Percentiles rank a stretch among this genome's conserved stretches.
phyloP scores from a whole-genome alignment of 805 yeast genomes.

The Nakazawaea anatomiae region DNA sequence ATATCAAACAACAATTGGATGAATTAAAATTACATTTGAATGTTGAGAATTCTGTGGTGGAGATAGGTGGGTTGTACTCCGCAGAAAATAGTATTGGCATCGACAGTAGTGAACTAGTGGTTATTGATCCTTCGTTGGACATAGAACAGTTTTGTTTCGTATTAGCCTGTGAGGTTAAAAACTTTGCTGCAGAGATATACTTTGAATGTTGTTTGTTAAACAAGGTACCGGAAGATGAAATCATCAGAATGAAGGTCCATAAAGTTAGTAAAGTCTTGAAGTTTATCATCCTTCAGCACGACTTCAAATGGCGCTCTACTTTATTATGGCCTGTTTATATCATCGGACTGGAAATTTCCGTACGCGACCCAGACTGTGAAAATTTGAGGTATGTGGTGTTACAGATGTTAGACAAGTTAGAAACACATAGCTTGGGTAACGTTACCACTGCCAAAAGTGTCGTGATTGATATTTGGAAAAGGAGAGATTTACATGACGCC shows the following conservation, averaged over 20 bases:
- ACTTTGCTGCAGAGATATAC: slow-evolving; percentile 21
- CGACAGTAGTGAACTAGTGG: slow-evolving; percentile 2
- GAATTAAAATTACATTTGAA: slow-evolving; percentile 15
- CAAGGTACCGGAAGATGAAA: slow-evolving; percentile 19
- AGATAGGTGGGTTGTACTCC: slow-evolving; percentile 11
- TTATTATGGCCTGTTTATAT: slow-evolving; percentile 26
- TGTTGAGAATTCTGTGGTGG: slow-evolving; percentile 19
- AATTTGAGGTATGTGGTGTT: slow-evolving; percentile 22
- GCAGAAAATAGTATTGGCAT: neutral
- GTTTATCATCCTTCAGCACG: slow-evolving; percentile 21
- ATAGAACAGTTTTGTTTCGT: slow-evolving; percentile 23
- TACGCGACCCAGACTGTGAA: slow-evolving; percentile 20
- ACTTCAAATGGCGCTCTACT: slow-evolving; percentile 26
- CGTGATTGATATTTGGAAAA: slow-evolving; percentile 23
- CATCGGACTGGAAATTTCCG: slow-evolving; percentile 22
- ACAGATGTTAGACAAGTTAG: slow-evolving; percentile 21
- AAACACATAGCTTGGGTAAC: slow-evolving; percentile 23
- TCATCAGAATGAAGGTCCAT: slow-evolving; percentile 15
- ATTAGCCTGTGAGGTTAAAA: slow-evolving; percentile 23
- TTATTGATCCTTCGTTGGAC: slow-evolving; percentile 1
- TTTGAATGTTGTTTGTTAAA: slow-evolving; percentile 24
- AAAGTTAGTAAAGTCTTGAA: slow-evolving; percentile 18
- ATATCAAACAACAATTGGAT: slow-evolving; percentile 10
- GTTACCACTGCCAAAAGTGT: slow-evolving; percentile 20
- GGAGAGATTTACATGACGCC: slow-evolving; percentile 20